phyloP scores from a whole-genome alignment of 768 basidiomycete genomes.

The Hygrophoropsis aurantiaca region DNA sequence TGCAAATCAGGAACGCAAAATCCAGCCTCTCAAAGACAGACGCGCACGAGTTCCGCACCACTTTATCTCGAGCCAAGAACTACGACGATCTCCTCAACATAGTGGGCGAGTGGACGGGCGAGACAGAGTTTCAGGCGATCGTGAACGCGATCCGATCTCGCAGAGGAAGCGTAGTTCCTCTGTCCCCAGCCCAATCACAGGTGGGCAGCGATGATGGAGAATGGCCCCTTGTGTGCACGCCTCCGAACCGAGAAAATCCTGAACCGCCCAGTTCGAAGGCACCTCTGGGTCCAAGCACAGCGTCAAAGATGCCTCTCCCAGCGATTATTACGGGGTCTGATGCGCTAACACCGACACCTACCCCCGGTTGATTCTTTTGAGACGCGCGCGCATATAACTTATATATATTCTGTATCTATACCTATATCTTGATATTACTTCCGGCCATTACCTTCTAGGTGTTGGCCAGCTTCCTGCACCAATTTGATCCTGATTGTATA shows the following conservation, averaged over 20 bases:
- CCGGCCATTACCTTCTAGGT: too few species aligned
- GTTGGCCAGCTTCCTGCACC: too few species aligned
- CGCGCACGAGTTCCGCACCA: constrained; percentile 52
- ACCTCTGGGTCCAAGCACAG: constrained; percentile 38
- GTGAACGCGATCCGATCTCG: constrained; percentile 42
- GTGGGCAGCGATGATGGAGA: constrained; percentile 29
- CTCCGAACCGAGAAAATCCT: constrained; percentile 54
- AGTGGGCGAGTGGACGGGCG: constrained; percentile 57
- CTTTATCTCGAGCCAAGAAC: constrained; percentile 58
- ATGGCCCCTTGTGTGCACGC: constrained; percentile 41
- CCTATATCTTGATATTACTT: too few species aligned
- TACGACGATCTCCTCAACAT: constrained; percentile 54
- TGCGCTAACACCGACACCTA: constrained; percentile 47
- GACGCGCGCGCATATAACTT: neutral
- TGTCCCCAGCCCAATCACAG: neutral
- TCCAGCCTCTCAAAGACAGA: constrained; percentile 57
- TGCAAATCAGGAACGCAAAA: constrained; percentile 75
- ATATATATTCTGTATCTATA: too few species aligned
- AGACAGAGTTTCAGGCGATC: constrained; percentile 59
- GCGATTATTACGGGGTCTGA: constrained; percentile 43
- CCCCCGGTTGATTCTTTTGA: constrained; percentile 14
- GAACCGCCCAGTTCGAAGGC: constrained; percentile 55
- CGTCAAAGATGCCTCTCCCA: constrained; percentile 33
- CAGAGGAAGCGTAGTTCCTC: neutral
- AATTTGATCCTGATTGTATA: too few species aligned